A percentile compares a stretch with the other conserved stretches of the same genome.
Conservation (phyloP, 108 stramenopile genomes). For the Licmophora abbreviata region DNA sequence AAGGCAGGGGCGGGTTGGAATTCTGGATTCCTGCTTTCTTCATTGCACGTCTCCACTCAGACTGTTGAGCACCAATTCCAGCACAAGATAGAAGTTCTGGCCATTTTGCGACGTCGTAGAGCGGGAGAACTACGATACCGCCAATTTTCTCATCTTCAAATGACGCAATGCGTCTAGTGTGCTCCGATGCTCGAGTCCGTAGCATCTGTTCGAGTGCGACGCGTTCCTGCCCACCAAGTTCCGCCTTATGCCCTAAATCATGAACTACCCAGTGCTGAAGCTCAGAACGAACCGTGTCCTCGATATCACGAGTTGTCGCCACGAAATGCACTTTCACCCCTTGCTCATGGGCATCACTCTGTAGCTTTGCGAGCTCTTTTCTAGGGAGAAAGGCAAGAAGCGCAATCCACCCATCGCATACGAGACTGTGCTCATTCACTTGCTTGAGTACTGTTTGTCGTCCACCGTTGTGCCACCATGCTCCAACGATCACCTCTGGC, state of each 20-base stretch:
- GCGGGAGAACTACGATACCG: no score
- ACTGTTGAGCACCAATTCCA: background rate
- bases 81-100: constrained; percentile 8
- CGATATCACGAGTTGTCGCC: constrained; percentile 13
- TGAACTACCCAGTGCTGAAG: constrained; percentile 31
- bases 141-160: no score
- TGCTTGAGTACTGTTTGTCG: constrained; percentile 1
- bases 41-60: constrained; percentile 24
- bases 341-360: background rate
- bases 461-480: constrained; percentile 10
- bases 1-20: constrained; percentile 25
- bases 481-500: constrained; percentile 8
- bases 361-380: background rate
- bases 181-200: constrained; percentile 1
- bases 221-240: constrained; percentile 7
- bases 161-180: background rate
- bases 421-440: constrained; percentile 8
- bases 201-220: constrained; percentile 4
- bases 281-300: constrained; percentile 18
- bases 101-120: constrained; percentile 13
- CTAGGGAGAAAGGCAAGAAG: constrained; percentile 12
- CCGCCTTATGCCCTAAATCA: constrained; percentile 14
- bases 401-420: constrained; percentile 29
- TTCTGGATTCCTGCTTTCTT: constrained; percentile 20
- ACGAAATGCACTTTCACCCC: constrained; percentile 20